A percentile compares a stretch with the other conserved stretches of the same genome.
Evolutionary conservation across 441 rosid genomes (phyloP).

Genomic region (Corymbia citriodora): DNA sequence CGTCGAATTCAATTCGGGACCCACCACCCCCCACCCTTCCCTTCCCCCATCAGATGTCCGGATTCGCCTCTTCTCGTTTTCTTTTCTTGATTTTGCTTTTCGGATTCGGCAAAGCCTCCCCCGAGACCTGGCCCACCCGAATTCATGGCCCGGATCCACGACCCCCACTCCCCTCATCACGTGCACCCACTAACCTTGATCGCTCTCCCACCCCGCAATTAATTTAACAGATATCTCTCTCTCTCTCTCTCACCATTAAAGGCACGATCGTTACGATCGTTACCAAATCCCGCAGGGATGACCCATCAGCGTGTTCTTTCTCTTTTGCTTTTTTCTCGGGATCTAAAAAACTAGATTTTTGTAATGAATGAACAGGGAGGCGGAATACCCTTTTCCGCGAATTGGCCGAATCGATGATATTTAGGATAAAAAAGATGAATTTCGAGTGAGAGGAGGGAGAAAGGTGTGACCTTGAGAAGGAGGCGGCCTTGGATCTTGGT

Average conservation of each 20-base stretch:
- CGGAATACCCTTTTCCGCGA: neutral
- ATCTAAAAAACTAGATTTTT: neutral
- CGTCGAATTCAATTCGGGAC: slow-evolving; percentile 5
- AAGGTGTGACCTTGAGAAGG: slow-evolving; percentile 48
- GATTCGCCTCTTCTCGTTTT: slow-evolving; percentile 1
- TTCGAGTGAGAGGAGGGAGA: neutral
- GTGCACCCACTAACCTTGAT: slow-evolving; percentile 27
- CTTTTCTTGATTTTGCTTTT: slow-evolving; percentile 22
- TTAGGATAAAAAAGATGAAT: neutral
- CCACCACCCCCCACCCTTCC: neutral
- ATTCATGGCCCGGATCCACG: slow-evolving; percentile 43
- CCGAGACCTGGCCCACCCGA: slow-evolving; percentile 28
- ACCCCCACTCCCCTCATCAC: slow-evolving; percentile 36
- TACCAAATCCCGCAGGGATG: neutral
- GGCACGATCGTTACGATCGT: neutral
- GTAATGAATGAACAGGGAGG: neutral
- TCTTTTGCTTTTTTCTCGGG: neutral
- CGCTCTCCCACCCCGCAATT: neutral
- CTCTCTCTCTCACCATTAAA: neutral
- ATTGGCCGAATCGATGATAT: neutral
- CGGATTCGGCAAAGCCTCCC: slow-evolving; percentile 4
- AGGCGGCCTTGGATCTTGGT: slow-evolving; percentile 71
- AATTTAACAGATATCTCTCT: neutral
- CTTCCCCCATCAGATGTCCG: slow-evolving; percentile 13
- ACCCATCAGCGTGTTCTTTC: neutral